Evolutionary conservation across 148 eudicot genomes (phyloP).

Genomic region (Silene latifolia): DNA sequence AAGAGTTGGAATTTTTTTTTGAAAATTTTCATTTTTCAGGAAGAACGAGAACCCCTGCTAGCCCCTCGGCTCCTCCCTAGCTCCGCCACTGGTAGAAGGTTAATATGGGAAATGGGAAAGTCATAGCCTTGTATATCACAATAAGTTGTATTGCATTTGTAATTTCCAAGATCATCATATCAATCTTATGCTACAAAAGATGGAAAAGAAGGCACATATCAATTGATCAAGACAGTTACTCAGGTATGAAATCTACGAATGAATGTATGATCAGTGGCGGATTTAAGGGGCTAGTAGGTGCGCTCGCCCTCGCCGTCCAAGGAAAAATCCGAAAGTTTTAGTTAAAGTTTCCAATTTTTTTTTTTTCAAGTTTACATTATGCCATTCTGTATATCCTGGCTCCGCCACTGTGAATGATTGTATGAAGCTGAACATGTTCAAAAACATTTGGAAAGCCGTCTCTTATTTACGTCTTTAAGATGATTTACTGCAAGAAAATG

Average conservation of each 20-base stretch:
- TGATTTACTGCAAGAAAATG: not conserved
- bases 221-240: constrained; percentile 47
- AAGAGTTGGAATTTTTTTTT: too few relatives aligned
- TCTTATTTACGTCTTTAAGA: not conserved
- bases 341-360: too few relatives aligned
- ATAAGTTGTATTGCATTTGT: constrained; percentile 60
- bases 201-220: constrained; percentile 65
- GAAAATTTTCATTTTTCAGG: too few relatives aligned
- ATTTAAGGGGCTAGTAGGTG: too few relatives aligned
- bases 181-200: constrained; percentile 63
- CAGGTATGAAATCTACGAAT: constrained; percentile 48
- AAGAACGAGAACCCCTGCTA: too few relatives aligned
- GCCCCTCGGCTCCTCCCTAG: too few relatives aligned
- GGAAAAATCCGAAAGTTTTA: too few relatives aligned
- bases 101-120: constrained; percentile 36
- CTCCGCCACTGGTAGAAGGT: constrained; percentile 14
- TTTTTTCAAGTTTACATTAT: too few relatives aligned
- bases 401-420: too few relatives aligned
- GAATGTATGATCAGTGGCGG: too few relatives aligned
- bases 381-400: too few relatives aligned
- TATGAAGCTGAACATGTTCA: not conserved
- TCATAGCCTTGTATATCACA: constrained; percentile 47
- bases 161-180: constrained; percentile 55
- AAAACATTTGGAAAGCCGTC: not conserved
- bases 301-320: too few relatives aligned